phyloP scores from a whole-genome alignment of 1,284 basidiomycete species.

The Rhodofomes roseus region DNA sequence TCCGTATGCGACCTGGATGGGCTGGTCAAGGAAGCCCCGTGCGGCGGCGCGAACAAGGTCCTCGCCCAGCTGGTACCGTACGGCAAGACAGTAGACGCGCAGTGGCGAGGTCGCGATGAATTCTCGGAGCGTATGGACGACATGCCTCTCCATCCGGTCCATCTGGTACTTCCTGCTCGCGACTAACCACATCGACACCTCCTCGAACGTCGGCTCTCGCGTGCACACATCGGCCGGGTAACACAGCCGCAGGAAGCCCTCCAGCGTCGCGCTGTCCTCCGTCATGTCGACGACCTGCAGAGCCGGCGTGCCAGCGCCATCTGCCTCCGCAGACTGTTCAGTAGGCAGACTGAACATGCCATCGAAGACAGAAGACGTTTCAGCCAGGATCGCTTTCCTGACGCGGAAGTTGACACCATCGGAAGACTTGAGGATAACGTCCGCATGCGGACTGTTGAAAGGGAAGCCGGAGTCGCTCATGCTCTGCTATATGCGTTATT shows the following conservation, averaged over 20 bases:
- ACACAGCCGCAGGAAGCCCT: conserved; percentile 11
- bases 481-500: too few relatives aligned
- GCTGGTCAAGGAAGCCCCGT: neutral
- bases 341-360: neutral
- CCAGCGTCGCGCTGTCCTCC: conserved; percentile 7
- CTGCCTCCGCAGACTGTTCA: neutral
- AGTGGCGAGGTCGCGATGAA: neutral
- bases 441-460: conserved; percentile 12
- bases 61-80: neutral
- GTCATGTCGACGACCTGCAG: neutral
- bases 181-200: neutral
- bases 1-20: neutral
- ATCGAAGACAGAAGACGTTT: conserved; percentile 41
- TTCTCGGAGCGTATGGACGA: neutral
- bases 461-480: too few relatives aligned
- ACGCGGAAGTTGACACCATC: conserved; percentile 42
- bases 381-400: conserved; percentile 38
- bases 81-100: neutral
- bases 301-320: neutral
- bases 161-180: conserved; percentile 13
- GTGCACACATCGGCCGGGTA: conserved; percentile 11
- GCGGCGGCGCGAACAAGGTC: neutral
- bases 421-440: conserved; percentile 44
- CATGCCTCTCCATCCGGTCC: neutral
- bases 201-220: neutral